Evolutionary conservation across 257 asterid species (phyloP), one percentile per base, ranked within the genome.

Genomic region (Cinchona pubescens): DNA sequence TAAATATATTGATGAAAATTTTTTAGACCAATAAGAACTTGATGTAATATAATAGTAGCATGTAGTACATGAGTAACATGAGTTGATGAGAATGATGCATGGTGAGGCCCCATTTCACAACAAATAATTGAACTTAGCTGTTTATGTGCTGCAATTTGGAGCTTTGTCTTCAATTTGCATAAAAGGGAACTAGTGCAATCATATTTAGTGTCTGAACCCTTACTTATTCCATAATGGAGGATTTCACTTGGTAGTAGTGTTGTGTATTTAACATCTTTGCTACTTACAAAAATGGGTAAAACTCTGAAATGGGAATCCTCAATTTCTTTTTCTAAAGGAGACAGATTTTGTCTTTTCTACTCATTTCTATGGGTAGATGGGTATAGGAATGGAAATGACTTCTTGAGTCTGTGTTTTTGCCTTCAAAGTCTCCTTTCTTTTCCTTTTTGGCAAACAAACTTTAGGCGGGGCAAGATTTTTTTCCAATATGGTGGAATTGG

Each of bases 101-200:
- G 34, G 4, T 11, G 40, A 38, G 30, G 71, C 35, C 53, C 46
- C 48, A 37, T 21, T 71, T 5, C 23, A 14, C 37, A 2, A 23
- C 23, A 37, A 56, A 72, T 72, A 72, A 56, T 72, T 72, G 76
- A 56, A 30, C 29, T 37, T 72, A 38, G 76, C 67, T 72, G 76
- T 56, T 13, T 13, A 40, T 38, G 29, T 27, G 56, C 55, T 72
- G 49, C 65, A 51, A 71, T 71, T 51, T 71, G 64, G 75, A 51
- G n/a, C n/a, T n/a, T n/a, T n/a, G n/a, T n/a, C n/a, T n/a, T n/a
- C n/a, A n/a, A n/a, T n/a, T n/a, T n/a, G n/a, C n/a, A n/a, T n/a
- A n/a, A n/a, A n/a, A n/a, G n/a, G n/a, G n/a, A n/a, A n/a, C n/a
- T n/a, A n/a, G n/a, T n/a, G n/a, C n/a, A n/a, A n/a, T n/a, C n/a